Base-by-base conservation (phyloP, 805 yeast genomes). In the Metschnikowia cubensis region DNA sequence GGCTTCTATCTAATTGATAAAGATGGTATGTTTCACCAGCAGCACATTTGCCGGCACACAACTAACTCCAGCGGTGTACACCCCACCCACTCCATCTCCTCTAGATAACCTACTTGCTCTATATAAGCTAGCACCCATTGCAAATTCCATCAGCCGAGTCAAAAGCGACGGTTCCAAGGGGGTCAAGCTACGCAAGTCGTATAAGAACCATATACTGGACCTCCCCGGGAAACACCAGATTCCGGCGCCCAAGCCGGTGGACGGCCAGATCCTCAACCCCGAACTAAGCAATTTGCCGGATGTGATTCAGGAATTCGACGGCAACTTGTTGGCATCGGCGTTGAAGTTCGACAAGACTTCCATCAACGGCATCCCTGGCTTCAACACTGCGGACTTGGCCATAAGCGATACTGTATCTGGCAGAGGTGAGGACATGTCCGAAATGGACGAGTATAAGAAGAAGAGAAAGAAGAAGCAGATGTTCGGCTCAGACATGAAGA, bases 161-260 rank as follows among this genome's bases (percentile, higher is more conserved):
- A 90, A 88, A 60, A 84, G 89, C 2, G 95, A 86, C 60, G 96
- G 97, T 0, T 79, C 94, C 0, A 90, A 88, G 58, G 97, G 96
- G 48, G 90, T 90, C 35, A 94, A 94, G 69, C 77, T 94, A 49
- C 79, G 99, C 59, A 94, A 94, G 68, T 89, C 97, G 0, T 94
- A 94, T 70, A 94, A 94, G 66, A 90, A 91, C 56, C 98, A 92
- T 64, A 86, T 94, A 13, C 75, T 79, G 35, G 97, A 91, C 58
- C 71, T 94, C 29, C 87, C 96, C 0, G 97, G 91, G 2, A 85
- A 84, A 61, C 88, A 83, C 57, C 74, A 74, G 35, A 82, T 86
- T 37, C 87, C 88, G n/a, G 75, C 65, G 0, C 59, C 60, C 18
- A 70, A 66, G 47, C 72, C 73, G 3, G 51, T 73, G 18, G 70